These are phyloP conservation scores for Pigoraptor vietnamica DNA, from an alignment of 78 protist species.

Conservation along the genomic window DNA sequence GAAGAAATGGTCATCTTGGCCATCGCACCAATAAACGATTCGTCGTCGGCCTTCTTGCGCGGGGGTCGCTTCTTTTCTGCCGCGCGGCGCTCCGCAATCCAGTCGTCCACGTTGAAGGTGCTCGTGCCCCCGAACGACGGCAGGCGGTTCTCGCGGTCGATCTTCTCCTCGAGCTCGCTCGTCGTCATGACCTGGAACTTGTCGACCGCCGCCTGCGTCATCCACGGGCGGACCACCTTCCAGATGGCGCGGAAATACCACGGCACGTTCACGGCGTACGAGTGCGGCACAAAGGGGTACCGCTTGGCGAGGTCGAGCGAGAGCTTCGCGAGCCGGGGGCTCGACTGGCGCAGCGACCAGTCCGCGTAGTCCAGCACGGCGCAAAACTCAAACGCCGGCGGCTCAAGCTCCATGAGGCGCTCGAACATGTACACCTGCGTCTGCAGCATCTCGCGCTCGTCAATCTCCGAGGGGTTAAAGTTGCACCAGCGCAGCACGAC, in stretches of 20 bases:
- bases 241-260: background rate
- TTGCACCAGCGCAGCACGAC: background rate
- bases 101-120: background rate
- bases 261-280: constrained; percentile 4
- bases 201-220: background rate
- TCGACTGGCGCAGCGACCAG: background rate
- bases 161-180: background rate
- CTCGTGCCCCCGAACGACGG: background rate
- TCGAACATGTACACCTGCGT: background rate
- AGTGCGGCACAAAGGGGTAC: background rate
- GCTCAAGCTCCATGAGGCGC: background rate
- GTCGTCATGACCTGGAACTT: background rate
- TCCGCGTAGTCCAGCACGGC: background rate
- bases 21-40: background rate
- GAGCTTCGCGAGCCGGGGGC: background rate
- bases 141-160: background rate
- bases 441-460: background rate
- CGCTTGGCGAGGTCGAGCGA: background rate
- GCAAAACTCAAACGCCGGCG: background rate
- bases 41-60: background rate
- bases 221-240: background rate
- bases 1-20: background rate
- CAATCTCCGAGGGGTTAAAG: background rate
- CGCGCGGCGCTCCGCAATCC: background rate
- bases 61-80: background rate